Evolutionary conservation across 2,329 filamentous ascomycete genomes (phyloP), one percentile per base, ranked within the genome.

Genomic region (Sordariomycetes sp.): DNA sequence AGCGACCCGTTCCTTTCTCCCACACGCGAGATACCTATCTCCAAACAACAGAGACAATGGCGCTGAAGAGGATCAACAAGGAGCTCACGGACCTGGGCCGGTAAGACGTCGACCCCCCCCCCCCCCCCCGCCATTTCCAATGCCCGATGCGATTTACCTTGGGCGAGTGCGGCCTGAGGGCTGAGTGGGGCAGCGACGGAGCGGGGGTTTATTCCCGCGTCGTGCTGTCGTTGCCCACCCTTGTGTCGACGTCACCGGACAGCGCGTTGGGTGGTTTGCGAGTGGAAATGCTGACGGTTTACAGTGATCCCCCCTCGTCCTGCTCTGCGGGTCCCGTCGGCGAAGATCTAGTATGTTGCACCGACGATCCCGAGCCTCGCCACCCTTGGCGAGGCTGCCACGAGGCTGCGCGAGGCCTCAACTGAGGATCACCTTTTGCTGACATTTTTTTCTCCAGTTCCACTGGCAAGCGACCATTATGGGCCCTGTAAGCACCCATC

Each of bases 381-480:
- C 45, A 50, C 12, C 45, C 20, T 24, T 20, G 39, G 39, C 39
- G 7, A 45, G 39, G 28, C 39, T 48, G n/a, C 24, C 17, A 50
- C 4, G 42, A 48, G 42, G 24, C 45, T 50, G 54, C 54, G 51
- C 24, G 32, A 50, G 54, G 39, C 42, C 28, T n/a, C 24, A 25
- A n/a, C 24, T 10, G 17, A 13, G 36, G n/a, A 22, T 12, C 10
- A 32, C 24, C 25, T 15, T 54, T 15, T 54, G 55, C 35, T 53
- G n/a, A 50, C 36, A 36, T 15, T 55, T 45, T 42, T 34, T 3
- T 34, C 35, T 52, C 15, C 67, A 99, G 92, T 99, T 99, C 72
- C 94, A 97, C 85, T 99, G 94, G 94, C 94, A 99, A 86, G 94
- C 94, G 68, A 99, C 94, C 56, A 99, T 99, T 73, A 99, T 99